Evolutionary conservation across 2,329 filamentous ascomycete species (phyloP).

Genomic region (Penicillium sumatraense): DNA sequence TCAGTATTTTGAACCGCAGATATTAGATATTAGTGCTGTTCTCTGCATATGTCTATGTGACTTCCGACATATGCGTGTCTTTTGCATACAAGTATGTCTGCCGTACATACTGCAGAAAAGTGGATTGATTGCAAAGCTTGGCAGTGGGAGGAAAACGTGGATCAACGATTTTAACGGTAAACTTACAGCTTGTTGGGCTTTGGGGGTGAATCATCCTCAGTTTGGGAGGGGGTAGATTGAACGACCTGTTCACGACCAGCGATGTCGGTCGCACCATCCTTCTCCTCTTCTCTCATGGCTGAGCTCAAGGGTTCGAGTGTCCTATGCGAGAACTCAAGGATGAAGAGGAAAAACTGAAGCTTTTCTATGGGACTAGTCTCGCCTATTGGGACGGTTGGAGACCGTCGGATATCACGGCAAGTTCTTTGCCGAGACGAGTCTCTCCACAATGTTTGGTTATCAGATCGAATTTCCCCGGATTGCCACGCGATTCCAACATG

Average conservation of each 20-base stretch:
- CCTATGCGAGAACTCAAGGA: neutral
- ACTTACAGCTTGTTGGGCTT: conserved; percentile 18
- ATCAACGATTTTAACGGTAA: neutral
- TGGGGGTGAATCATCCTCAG: conserved; percentile 8
- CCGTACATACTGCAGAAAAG: neutral
- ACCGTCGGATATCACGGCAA: neutral
- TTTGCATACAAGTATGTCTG: too few species aligned
- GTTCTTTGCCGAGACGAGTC: neutral
- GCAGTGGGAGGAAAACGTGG: neutral
- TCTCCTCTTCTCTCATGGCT: conserved; percentile 10
- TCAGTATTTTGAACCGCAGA: neutral
- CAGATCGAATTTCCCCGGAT: conserved; percentile 1
- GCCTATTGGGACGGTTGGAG: neutral
- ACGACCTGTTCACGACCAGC: neutral
- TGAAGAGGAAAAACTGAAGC: neutral
- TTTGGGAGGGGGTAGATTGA: neutral
- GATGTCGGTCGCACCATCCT: neutral
- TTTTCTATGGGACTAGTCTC: neutral
- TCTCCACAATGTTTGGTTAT: conserved; percentile 6
- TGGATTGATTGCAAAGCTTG: conserved; percentile 7
- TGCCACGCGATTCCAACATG: neutral
- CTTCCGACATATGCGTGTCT: neutral
- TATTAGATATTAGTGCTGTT: neutral
- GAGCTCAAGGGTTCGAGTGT: neutral
- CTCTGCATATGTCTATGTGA: neutral